These are phyloP conservation scores for Eucalyptus urophylla DNA, from an alignment of 345 rosid genomes.

Conservation along the genomic window DNA sequence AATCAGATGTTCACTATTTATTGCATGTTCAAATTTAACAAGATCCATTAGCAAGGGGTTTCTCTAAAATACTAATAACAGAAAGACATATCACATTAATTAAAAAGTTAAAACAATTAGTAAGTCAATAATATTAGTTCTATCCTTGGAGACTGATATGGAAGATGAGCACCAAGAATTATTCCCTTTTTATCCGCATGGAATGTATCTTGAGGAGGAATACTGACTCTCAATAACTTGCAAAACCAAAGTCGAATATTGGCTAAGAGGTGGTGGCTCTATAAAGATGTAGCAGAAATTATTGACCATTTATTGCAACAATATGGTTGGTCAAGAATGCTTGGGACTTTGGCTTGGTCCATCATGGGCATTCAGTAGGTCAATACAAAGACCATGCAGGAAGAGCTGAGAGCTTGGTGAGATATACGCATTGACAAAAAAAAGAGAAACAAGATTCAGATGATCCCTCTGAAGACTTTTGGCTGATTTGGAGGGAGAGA, in stretches of 20 bases:
- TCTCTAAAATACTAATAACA: not conserved
- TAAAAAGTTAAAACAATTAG: not conserved
- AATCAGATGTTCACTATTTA: not conserved
- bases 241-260: not conserved
- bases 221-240: not conserved
- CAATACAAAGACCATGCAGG: not conserved
- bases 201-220: not conserved
- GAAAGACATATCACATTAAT: not conserved
- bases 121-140: not conserved
- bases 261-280: not conserved
- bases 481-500: not conserved
- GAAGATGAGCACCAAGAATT: not conserved
- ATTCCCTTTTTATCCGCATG: not conserved
- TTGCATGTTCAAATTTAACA: not conserved
- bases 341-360: not conserved
- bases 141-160: not conserved
- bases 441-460: not conserved
- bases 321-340: not conserved
- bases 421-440: not conserved
- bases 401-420: not conserved
- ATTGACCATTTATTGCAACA: not conserved
- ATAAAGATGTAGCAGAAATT: not conserved
- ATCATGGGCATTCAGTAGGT: not conserved
- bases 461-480: not conserved
- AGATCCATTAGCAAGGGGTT: not conserved